These are phyloP conservation scores for Saccharum hybrid DNA, from an alignment of 202 grass and related monocot species.

Conservation along the genomic window DNA sequence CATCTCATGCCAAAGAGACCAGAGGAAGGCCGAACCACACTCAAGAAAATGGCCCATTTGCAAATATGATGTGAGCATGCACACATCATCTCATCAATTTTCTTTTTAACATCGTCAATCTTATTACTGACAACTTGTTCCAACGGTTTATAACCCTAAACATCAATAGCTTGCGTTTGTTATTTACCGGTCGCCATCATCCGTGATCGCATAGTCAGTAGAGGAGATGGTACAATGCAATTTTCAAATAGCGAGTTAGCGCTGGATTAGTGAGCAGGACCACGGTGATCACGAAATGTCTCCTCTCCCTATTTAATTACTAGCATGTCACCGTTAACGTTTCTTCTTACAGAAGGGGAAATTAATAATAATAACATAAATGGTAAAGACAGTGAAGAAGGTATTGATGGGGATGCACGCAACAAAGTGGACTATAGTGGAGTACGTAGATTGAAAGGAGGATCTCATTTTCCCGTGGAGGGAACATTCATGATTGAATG, in stretches of 20 bases:
- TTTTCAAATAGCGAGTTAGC: not conserved
- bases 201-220: too few relatives aligned
- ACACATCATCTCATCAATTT: not conserved
- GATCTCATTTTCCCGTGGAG: not conserved
- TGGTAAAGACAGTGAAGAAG: not conserved
- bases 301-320: not conserved
- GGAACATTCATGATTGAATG: slow-evolving; percentile 24
- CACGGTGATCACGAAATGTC: not conserved
- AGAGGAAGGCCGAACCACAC: not conserved
- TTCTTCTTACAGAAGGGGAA: not conserved
- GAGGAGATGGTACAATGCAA: too few relatives aligned
- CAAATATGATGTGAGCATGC: not conserved
- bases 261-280: not conserved
- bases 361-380: too few relatives aligned
- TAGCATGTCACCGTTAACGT: not conserved
- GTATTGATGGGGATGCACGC: not conserved
- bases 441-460: not conserved
- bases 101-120: not conserved
- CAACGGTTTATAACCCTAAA: not conserved
- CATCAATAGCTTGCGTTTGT: too few relatives aligned
- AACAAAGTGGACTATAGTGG: slow-evolving; percentile 8
- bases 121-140: not conserved
- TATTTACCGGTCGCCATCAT: too few relatives aligned
- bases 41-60: not conserved
- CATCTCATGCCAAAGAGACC: not conserved